phyloP scores from a whole-genome alignment of 164 flowering plant genomes.

The Vitis riparia region DNA sequence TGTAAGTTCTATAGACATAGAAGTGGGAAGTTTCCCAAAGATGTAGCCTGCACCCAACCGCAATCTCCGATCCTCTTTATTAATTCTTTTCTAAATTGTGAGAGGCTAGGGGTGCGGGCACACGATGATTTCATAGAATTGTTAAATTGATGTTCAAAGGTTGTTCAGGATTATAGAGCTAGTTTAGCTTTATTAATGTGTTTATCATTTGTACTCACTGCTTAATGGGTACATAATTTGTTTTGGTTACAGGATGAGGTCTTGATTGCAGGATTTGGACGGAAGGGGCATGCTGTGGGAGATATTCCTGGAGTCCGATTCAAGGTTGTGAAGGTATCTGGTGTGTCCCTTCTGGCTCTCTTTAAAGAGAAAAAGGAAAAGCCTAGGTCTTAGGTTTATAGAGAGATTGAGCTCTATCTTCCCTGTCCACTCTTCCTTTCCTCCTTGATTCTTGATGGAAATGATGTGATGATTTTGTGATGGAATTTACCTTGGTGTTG shows the following conservation, averaged over 20 bases:
- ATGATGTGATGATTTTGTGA: too few relatives aligned
- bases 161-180: background rate
- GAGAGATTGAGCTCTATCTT: background rate
- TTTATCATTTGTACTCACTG: too few relatives aligned
- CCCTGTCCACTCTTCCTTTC: too few relatives aligned
- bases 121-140: too few relatives aligned
- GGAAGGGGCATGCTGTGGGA: slow-evolving; percentile 70
- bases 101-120: too few relatives aligned
- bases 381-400: slow-evolving; percentile 46
- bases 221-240: background rate
- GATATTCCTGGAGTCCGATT: slow-evolving; percentile 72
- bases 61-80: too few relatives aligned
- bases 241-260: slow-evolving; percentile 49
- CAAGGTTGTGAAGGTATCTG: slow-evolving; percentile 74
- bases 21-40: background rate
- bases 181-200: background rate
- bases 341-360: slow-evolving; percentile 63
- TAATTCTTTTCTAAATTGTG: too few relatives aligned
- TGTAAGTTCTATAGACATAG: slow-evolving; percentile 26
- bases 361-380: slow-evolving; percentile 74
- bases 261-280: slow-evolving; percentile 66
- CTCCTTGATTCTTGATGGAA: too few relatives aligned
- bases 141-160: too few relatives aligned
- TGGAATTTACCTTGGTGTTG: too few relatives aligned
- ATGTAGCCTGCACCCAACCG: too few relatives aligned